These are phyloP conservation scores for Termitomyces sp. DNA, from an alignment of 768 basidiomycete genomes.

Conservation along the genomic window DNA sequence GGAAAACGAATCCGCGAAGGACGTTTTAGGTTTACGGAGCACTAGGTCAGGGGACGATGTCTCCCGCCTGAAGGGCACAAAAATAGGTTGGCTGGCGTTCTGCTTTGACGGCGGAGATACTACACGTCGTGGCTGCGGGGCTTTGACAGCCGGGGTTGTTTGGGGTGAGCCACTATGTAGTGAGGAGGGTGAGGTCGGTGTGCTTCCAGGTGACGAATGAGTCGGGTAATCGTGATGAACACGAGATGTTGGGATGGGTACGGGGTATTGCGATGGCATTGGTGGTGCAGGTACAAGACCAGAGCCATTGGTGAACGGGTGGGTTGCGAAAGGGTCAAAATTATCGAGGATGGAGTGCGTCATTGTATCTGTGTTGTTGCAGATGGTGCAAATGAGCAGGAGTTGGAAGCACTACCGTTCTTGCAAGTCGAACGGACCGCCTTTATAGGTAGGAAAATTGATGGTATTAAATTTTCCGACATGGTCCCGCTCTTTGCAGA, in stretches of 20 bases:
- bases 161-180: constrained; percentile 9
- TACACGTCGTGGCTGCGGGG: constrained; percentile 22
- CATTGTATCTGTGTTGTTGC: constrained; percentile 16
- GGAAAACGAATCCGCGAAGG: constrained; percentile 3
- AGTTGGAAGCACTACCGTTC: not conserved
- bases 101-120: constrained; percentile 12
- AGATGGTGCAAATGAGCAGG: constrained; percentile 3
- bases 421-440: not conserved
- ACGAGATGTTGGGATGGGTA: constrained; percentile 29
- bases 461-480: constrained; percentile 6
- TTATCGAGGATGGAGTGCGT: constrained; percentile 31
- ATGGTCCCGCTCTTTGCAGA: constrained; percentile 7
- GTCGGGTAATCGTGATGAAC: constrained; percentile 11
- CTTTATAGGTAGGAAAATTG: constrained; percentile 7
- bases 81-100: constrained; percentile 29
- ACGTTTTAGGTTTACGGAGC: constrained; percentile 27
- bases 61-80: constrained; percentile 46
- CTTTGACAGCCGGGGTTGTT: constrained; percentile 13
- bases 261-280: constrained; percentile 42
- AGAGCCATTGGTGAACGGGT: constrained; percentile 51
- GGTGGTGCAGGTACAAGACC: constrained; percentile 36
- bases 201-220: constrained; percentile 9
- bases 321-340: constrained; percentile 53
- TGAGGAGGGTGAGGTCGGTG: constrained; percentile 17
- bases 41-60: constrained; percentile 53